Evolutionary conservation across 805 yeast species (phyloP), one percentile per base, ranked within the genome.

Genomic region (Candida coquimbonensis): DNA sequence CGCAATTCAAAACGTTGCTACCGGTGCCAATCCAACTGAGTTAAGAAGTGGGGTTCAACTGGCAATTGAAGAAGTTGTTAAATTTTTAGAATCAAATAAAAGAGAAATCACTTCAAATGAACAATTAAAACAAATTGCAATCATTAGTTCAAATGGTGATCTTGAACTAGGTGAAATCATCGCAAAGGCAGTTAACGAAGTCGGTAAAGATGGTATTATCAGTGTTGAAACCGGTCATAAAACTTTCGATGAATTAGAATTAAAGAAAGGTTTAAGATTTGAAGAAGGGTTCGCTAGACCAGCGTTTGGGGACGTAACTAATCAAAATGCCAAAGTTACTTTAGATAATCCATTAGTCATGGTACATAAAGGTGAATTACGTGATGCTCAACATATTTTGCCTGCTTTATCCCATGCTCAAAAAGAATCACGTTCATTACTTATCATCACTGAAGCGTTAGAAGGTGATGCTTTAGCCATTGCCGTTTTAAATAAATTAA

Each of bases 391-490:
- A 36, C 56, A 93, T 65, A 80, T 93, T 49, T 73, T 93, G 52
- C 99, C 99, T 46, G 81, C 96, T 17, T 76, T 93, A 60, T 96
- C 91, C 70, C 74, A 90, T 60, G 87, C 97, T 55, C 90, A 87
- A 77, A 90, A 89, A 72, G 72, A 81, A 55, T 83, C 96, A 73
- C 86, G 96, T 72, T 97, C 99, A 49, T 73, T 93, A 65, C 74
- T 93, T 57, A 87, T 93, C 63, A 70, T 93, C 57, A 96, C 98
- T 50, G 99, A 93, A 74, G 97, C 87, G 62, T 76, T 93, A 50
- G 98, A 91, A 60, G 98, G 98, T 60, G 98, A 93, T 75, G 99
- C 99, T 41, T 77, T 93, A 51, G 98, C 98, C 57, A 97, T 97
- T 54, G 89, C 98, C 72, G 84, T 93, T 60, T 78, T 93, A 67